Conservation (phyloP, 2,329 filamentous ascomycete species). For the Aspergillus pseudoglaucus region DNA sequence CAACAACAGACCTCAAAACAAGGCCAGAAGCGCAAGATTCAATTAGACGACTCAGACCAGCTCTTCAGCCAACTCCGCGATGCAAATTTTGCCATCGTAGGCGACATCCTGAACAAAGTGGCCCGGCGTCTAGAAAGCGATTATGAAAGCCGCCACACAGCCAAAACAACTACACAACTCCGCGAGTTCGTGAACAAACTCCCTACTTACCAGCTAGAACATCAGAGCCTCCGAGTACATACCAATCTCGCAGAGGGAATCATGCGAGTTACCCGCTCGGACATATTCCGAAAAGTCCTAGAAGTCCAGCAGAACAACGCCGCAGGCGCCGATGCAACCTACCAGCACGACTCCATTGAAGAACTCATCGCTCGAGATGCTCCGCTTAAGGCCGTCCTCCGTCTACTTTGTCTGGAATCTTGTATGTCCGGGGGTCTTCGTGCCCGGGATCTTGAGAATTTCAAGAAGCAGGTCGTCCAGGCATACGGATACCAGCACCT, state of each 20-base stretch:
- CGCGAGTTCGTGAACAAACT: slow-evolving; percentile 93
- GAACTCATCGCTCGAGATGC: slow-evolving; percentile 88
- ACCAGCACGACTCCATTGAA: slow-evolving; percentile 84
- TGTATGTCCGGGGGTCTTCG: slow-evolving; percentile 84
- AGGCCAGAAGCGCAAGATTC: slow-evolving; percentile 77
- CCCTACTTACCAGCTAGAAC: slow-evolving; percentile 85
- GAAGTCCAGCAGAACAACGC: slow-evolving; percentile 96
- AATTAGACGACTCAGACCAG: slow-evolving; percentile 81
- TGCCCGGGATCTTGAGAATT: slow-evolving; percentile 79
- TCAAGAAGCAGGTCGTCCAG: slow-evolving; percentile 80
- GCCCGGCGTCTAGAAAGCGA: slow-evolving; percentile 79
- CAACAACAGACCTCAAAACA: slow-evolving; percentile 45
- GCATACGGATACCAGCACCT: slow-evolving; percentile 95
- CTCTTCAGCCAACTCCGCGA: slow-evolving; percentile 83
- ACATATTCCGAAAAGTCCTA: slow-evolving; percentile 78
- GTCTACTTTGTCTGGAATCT: slow-evolving; percentile 84
- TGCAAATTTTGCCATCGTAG: slow-evolving; percentile 92
- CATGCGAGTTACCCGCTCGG: slow-evolving; percentile 82
- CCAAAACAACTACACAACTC: slow-evolving; percentile 83
- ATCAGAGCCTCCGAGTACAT: slow-evolving; percentile 85
- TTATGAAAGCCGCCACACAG: slow-evolving; percentile 78
- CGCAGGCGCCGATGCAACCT: slow-evolving; percentile 78
- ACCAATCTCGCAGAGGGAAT: slow-evolving; percentile 91
- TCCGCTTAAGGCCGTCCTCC: slow-evolving; percentile 71
- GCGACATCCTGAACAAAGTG: slow-evolving; percentile 79